Percentiles rank a stretch among this genome's conserved stretches.
phyloP scores from a whole-genome alignment of 805 yeast species.

The Pichia manshurica region DNA sequence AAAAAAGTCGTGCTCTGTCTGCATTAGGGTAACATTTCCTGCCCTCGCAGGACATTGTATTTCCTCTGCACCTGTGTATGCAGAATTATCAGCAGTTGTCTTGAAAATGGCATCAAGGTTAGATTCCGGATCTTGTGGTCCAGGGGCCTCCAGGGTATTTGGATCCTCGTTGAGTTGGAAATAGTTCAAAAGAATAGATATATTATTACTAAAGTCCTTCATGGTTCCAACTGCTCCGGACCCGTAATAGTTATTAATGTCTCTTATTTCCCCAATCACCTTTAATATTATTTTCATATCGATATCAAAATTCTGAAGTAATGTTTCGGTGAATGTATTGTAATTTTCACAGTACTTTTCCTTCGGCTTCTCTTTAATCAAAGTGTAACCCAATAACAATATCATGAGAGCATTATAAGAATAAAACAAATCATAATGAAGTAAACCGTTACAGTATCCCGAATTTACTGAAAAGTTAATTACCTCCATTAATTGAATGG shows the following conservation, averaged over 20 bases:
- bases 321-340: constrained; percentile 9
- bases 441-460: constrained; percentile 28
- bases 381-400: constrained; percentile 30
- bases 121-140: neutral
- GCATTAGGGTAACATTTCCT: neutral
- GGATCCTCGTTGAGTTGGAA: constrained; percentile 3
- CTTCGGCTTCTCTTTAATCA: constrained; percentile 13
- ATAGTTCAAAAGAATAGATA: constrained; percentile 23
- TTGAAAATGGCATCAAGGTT: neutral
- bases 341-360: constrained; percentile 5
- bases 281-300: constrained; percentile 11
- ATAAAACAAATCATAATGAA: constrained; percentile 32
- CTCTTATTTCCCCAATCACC: constrained; percentile 14
- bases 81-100: too few species aligned
- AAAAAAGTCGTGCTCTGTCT: neutral
- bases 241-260: constrained; percentile 15
- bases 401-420: constrained; percentile 33
- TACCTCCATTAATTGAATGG: constrained; percentile 26
- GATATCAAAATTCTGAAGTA: constrained; percentile 9
- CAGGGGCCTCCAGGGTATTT: neutral
- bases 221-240: constrained; percentile 24
- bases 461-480: constrained; percentile 17
- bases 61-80: too few species aligned
- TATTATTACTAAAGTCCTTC: constrained; percentile 29
- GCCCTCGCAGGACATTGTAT: neutral